Conservation (phyloP, 371 early-diverging fungal species). For the Gilbertella persicaria region DNA sequence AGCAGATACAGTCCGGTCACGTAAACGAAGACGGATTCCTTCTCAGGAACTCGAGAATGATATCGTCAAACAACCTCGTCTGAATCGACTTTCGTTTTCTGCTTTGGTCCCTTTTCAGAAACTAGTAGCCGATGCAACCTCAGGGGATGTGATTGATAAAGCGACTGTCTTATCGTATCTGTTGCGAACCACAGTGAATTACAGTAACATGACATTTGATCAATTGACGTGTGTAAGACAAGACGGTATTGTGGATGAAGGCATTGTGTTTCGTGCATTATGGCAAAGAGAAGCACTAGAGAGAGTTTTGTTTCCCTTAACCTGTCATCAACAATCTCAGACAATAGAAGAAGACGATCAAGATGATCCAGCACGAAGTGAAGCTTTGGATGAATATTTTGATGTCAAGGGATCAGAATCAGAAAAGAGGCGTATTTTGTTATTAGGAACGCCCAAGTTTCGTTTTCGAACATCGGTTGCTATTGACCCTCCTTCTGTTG, state of each 20-base stretch:
- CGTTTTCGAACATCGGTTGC: slow-evolving; percentile 34
- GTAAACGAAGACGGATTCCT: slow-evolving; percentile 45
- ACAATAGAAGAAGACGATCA: background rate
- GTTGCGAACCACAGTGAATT: slow-evolving; percentile 41
- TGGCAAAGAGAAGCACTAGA: slow-evolving; percentile 53
- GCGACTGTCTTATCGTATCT: slow-evolving; percentile 47
- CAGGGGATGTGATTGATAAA: slow-evolving; percentile 50
- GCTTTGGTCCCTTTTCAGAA: slow-evolving; percentile 45
- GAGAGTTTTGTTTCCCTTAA: slow-evolving; percentile 36
- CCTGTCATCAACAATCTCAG: slow-evolving; percentile 15
- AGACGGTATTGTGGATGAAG: slow-evolving; percentile 51
- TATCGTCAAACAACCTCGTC: background rate
- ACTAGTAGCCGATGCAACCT: slow-evolving; percentile 38
- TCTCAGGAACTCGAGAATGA: slow-evolving; percentile 31
- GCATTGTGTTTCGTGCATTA: slow-evolving; percentile 49
- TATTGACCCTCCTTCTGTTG: slow-evolving; percentile 21
- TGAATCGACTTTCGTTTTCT: slow-evolving; percentile 36
- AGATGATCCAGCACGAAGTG: slow-evolving; percentile 26
- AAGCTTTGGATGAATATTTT: slow-evolving; percentile 49
- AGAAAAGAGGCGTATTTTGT: slow-evolving; percentile 30
- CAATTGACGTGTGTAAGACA: slow-evolving; percentile 44
- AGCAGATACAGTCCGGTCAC: slow-evolving; percentile 25
- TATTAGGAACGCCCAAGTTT: slow-evolving; percentile 41
- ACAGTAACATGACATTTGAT: slow-evolving; percentile 55
- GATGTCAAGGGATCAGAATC: slow-evolving; percentile 39